Percentiles rank a stretch among this genome's conserved stretches.
These are phyloP conservation scores for Rostrohypoxylon terebratum DNA, from an alignment of 495 filamentous ascomycete genomes.

Conservation along the genomic window DNA sequence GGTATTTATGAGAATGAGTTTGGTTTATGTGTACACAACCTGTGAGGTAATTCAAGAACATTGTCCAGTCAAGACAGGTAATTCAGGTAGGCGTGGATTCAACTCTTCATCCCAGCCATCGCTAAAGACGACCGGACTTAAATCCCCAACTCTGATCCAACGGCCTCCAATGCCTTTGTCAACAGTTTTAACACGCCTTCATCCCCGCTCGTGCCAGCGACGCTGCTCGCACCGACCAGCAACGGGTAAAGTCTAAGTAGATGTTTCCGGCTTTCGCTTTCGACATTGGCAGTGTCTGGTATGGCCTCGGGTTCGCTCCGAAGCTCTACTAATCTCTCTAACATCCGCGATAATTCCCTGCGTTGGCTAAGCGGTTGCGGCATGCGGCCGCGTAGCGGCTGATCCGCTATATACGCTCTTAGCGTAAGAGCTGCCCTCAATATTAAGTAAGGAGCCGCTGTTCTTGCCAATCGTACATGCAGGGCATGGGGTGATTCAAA, in stretches of 20 bases:
- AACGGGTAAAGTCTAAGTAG: conserved; percentile 84
- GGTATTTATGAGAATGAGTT: neutral
- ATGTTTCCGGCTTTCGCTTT: conserved; percentile 71
- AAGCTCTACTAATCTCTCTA: conserved; percentile 72
- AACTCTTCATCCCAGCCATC: neutral
- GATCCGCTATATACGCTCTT: conserved; percentile 87
- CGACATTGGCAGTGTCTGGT: conserved; percentile 69
- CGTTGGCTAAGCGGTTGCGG: conserved; percentile 87
- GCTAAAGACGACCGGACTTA: conserved; percentile 14
- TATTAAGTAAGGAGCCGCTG: conserved; percentile 85
- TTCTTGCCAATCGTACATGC: conserved; percentile 73
- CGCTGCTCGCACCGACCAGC: conserved; percentile 74
- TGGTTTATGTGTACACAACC: neutral
- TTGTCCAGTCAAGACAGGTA: neutral
- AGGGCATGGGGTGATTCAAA: conserved; percentile 49
- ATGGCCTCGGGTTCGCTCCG: conserved; percentile 78
- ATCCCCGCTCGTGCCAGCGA: conserved; percentile 73
- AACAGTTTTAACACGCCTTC: conserved; percentile 69
- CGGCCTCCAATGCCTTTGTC: conserved; percentile 70
- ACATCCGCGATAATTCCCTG: conserved; percentile 77
- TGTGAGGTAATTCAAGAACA: neutral
- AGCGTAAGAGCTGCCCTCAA: conserved; percentile 82
- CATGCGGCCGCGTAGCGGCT: conserved; percentile 90
- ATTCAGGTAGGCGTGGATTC: neutral
- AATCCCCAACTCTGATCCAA: conserved; percentile 74